A percentile compares a stretch with the other conserved stretches of the same genome.
These are phyloP conservation scores for Pseudocercospora ulei DNA, from an alignment of 2,329 filamentous ascomycete species.

Conservation along the genomic window DNA sequence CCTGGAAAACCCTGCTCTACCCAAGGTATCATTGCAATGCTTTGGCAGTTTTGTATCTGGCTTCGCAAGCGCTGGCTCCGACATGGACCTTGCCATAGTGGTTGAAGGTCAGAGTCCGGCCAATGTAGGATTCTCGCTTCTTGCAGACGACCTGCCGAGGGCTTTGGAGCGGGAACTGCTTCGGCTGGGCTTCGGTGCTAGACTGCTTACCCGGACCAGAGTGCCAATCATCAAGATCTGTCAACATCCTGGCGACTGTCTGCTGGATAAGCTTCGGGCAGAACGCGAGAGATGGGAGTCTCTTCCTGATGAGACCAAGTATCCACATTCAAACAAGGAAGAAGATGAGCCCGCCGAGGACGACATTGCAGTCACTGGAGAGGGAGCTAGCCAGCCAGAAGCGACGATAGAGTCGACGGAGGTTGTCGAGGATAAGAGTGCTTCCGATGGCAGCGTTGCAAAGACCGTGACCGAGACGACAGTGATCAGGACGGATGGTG, in stretches of 20 bases:
- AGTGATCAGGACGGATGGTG: background rate
- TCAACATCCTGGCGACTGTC: slow-evolving; percentile 53
- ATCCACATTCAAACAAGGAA: slow-evolving; percentile 30
- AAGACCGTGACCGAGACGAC: background rate
- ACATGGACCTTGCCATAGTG: slow-evolving; percentile 78
- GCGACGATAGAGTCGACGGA: background rate
- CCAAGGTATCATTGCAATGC: slow-evolving; percentile 56
- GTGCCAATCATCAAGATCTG: slow-evolving; percentile 86
- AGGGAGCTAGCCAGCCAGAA: background rate
- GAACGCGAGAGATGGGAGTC: slow-evolving; percentile 64
- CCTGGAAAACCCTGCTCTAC: slow-evolving; percentile 38
- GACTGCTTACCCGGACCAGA: slow-evolving; percentile 65
- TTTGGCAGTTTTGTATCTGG: slow-evolving; percentile 78
- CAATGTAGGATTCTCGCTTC: slow-evolving; percentile 34
- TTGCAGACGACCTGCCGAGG: slow-evolving; percentile 54
- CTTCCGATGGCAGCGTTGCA: background rate
- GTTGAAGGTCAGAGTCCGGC: slow-evolving; percentile 39
- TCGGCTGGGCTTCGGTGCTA: slow-evolving; percentile 61
- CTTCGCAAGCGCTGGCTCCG: slow-evolving; percentile 77
- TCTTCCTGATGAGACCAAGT: slow-evolving; percentile 41
- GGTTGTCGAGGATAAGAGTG: slow-evolving; percentile 2
- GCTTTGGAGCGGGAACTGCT: slow-evolving; percentile 66
- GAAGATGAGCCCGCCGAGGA: slow-evolving; percentile 20
- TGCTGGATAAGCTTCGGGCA: slow-evolving; percentile 53
- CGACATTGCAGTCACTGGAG: slow-evolving; percentile 2